phyloP scores from a whole-genome alignment of 2,329 filamentous ascomycete genomes.

The Aspergillus sp. region DNA sequence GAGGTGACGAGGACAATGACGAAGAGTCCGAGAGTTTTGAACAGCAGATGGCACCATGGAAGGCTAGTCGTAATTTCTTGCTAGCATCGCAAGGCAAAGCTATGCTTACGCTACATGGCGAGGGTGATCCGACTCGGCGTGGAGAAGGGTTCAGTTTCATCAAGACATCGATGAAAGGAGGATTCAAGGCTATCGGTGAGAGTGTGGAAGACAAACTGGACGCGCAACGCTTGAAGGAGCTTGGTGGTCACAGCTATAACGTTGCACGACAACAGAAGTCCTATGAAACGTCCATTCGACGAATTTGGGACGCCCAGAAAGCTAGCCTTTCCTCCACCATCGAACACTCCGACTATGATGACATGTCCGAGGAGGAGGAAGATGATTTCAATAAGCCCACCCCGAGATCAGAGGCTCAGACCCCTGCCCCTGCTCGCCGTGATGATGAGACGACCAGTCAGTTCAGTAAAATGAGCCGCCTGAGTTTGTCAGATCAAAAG shows the following conservation, averaged over 20 bases:
- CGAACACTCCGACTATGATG: constrained; percentile 74
- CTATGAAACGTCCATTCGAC: constrained; percentile 86
- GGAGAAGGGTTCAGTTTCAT: constrained; percentile 97
- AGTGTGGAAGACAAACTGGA: constrained; percentile 85
- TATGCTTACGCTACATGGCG: constrained; percentile 92
- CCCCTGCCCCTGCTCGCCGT: constrained; percentile 54
- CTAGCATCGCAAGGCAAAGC: constrained; percentile 92
- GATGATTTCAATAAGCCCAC: constrained; percentile 55
- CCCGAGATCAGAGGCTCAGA: constrained; percentile 65
- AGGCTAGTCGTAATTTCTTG: constrained; percentile 93
- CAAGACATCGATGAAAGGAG: constrained; percentile 97
- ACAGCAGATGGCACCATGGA: constrained; percentile 91
- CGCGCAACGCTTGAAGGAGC: constrained; percentile 67
- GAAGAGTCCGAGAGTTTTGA: constrained; percentile 76
- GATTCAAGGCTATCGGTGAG: constrained; percentile 86
- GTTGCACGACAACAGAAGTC: constrained; percentile 90
- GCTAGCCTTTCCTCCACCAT: constrained; percentile 70
- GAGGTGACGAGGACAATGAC: constrained; percentile 62
- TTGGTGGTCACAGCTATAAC: constrained; percentile 93
- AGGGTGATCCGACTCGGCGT: constrained; percentile 90
- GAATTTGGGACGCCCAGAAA: constrained; percentile 90
- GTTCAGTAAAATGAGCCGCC: constrained; percentile 70
- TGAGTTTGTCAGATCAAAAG: constrained; percentile 67
- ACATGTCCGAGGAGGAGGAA: constrained; percentile 56
- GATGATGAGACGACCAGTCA: constrained; percentile 79